Evolutionary conservation across 371 early-diverging fungal species (phyloP).

Genomic region (Apophysomyces sp.): DNA sequence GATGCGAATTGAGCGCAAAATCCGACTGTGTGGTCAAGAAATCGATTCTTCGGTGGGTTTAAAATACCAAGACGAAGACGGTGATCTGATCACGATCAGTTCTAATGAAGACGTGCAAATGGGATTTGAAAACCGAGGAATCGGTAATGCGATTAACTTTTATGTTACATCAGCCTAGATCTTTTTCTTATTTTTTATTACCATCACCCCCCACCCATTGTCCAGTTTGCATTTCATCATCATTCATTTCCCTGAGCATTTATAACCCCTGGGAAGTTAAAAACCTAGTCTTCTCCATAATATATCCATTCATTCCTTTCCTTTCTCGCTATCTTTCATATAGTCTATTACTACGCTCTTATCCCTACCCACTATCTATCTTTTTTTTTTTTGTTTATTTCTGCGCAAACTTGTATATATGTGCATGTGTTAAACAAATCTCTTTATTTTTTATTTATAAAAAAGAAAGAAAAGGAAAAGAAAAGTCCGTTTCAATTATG

Average conservation of each 20-base stretch:
- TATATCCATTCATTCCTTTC: neutral
- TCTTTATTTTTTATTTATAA: no score
- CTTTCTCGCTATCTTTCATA: neutral
- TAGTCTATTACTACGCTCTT: neutral
- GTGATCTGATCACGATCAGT: slow-evolving; percentile 74
- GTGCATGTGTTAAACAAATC: neutral
- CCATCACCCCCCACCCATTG: neutral
- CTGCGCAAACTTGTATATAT: slow-evolving; percentile 3
- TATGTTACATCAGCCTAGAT: slow-evolving; percentile 22
- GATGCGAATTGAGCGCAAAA: slow-evolving; percentile 76
- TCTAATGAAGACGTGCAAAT: slow-evolving; percentile 80
- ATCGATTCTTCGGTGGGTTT: slow-evolving; percentile 49
- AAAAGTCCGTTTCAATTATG: neutral
- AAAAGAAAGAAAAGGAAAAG: no score
- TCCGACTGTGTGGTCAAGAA: slow-evolving; percentile 30
- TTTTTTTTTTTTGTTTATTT: neutral
- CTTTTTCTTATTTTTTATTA: neutral
- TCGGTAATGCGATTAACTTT: slow-evolving; percentile 37
- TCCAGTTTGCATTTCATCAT: neutral
- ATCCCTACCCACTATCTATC: neutral
- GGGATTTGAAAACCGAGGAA: slow-evolving; percentile 73
- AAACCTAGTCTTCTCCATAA: neutral
- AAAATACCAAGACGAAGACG: slow-evolving; percentile 84
- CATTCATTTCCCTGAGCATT: neutral
- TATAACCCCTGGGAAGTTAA: neutral